These are phyloP conservation scores for Pleurotus tuoliensis DNA, from an alignment of 768 basidiomycete species.

Conservation along the genomic window DNA sequence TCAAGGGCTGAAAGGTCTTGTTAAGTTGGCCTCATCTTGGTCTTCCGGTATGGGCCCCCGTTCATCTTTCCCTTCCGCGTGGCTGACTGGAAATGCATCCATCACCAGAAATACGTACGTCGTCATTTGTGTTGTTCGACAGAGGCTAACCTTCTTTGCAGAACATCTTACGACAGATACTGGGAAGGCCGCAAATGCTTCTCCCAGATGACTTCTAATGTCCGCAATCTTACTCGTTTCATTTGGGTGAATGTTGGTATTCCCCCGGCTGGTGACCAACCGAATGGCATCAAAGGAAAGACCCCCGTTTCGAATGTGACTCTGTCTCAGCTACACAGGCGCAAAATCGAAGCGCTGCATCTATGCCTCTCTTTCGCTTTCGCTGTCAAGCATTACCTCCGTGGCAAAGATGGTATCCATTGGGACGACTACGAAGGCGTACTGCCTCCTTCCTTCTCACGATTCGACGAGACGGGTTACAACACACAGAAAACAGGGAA, in stretches of 20 bases:
- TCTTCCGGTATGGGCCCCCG: constrained; percentile 60
- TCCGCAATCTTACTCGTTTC: constrained; percentile 70
- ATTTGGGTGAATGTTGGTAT: constrained; percentile 78
- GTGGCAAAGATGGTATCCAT: constrained; percentile 74
- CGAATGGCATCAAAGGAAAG: constrained; percentile 46
- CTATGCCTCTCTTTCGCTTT: constrained; percentile 69
- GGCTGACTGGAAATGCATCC: background rate
- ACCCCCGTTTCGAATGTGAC: constrained; percentile 42
- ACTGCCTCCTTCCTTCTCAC: constrained; percentile 57
- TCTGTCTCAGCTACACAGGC: constrained; percentile 47
- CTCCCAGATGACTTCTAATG: constrained; percentile 60
- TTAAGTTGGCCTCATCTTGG: constrained; percentile 84
- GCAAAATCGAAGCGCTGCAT: constrained; percentile 69
- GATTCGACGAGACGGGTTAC: constrained; percentile 40
- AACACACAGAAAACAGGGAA: constrained; percentile 26
- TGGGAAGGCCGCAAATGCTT: constrained; percentile 90
- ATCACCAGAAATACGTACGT: constrained; percentile 49
- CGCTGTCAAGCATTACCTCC: constrained; percentile 79
- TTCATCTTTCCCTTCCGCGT: background rate
- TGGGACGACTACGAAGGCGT: constrained; percentile 66
- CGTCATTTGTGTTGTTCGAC: background rate
- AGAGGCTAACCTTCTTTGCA: constrained; percentile 20
- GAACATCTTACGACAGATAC: constrained; percentile 83
- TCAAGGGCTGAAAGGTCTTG: background rate
- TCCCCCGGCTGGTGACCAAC: constrained; percentile 49